Conservation (phyloP, 2,329 filamentous ascomycete species). For the Byssothecium circinans region DNA sequence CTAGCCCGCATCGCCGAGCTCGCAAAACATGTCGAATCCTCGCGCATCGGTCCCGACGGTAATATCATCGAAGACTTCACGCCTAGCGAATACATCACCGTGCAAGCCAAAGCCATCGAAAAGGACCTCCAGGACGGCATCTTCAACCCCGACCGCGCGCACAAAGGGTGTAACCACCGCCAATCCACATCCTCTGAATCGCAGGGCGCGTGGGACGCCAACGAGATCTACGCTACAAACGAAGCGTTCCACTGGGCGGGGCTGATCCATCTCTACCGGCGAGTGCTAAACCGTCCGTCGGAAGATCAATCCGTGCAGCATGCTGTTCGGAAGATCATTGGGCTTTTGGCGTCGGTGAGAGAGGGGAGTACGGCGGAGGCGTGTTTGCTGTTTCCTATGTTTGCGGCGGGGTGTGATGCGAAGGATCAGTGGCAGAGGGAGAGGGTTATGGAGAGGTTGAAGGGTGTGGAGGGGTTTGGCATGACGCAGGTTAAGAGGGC, state of each 20-base stretch:
- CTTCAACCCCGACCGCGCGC: constrained; percentile 36
- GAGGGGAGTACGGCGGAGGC: constrained; percentile 71
- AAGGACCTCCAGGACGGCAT: constrained; percentile 62
- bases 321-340: constrained; percentile 65
- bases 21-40: constrained; percentile 66
- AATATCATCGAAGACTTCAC: constrained; percentile 59
- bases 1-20: constrained; percentile 73
- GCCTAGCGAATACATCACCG: constrained; percentile 57
- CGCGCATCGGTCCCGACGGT: constrained; percentile 60
- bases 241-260: constrained; percentile 79
- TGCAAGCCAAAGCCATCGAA: constrained; percentile 62
- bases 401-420: constrained; percentile 78
- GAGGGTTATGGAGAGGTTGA: constrained; percentile 67
- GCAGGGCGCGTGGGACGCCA: constrained; percentile 56
- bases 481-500: constrained; percentile 73
- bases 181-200: constrained; percentile 40
- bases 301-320: constrained; percentile 63
- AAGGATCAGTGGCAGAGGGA: constrained; percentile 57
- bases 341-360: constrained; percentile 63
- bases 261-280: constrained; percentile 72
- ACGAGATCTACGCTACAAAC: constrained; percentile 71
- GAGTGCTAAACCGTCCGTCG: constrained; percentile 66
- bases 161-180: constrained; percentile 48
- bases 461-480: constrained; percentile 69
- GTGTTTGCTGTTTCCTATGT: constrained; percentile 77